Percentiles rank a stretch among this genome's conserved stretches.
phyloP scores from a whole-genome alignment of 1,139 yeast genomes.

The Geotrichum aggregatum region DNA sequence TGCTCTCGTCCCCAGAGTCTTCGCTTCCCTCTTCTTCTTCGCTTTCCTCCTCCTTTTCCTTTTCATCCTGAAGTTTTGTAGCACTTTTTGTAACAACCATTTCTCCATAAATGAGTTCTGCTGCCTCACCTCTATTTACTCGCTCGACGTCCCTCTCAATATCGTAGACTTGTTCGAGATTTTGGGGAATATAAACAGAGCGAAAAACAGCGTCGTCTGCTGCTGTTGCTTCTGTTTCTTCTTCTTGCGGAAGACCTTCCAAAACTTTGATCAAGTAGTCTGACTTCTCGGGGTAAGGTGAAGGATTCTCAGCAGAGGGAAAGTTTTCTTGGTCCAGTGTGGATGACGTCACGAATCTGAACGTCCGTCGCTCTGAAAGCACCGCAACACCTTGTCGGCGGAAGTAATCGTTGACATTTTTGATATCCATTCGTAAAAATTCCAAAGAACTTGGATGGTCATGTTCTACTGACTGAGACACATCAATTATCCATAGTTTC shows the following conservation, averaged over 20 bases:
- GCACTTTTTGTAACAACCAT: conserved; percentile 32
- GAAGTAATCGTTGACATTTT: conserved; percentile 88
- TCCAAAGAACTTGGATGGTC: conserved; percentile 97
- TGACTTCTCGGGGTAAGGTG: conserved; percentile 24
- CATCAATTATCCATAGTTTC: conserved; percentile 84
- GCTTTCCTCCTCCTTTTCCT: conserved; percentile 13
- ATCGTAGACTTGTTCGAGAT: conserved; percentile 46
- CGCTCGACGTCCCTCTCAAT: conserved; percentile 82
- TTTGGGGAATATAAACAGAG: conserved; percentile 76
- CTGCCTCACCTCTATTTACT: conserved; percentile 76
- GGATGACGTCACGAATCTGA: conserved; percentile 57
- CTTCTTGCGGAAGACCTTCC: conserved; percentile 37
- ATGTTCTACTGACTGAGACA: conserved; percentile 95
- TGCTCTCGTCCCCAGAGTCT: conserved; percentile 39
- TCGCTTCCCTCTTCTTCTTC: conserved; percentile 28
- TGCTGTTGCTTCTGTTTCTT: conserved; percentile 46
- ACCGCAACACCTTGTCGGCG: conserved; percentile 67
- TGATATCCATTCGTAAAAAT: conserved; percentile 94
- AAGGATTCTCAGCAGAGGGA: conserved; percentile 36
- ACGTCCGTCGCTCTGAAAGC: conserved; percentile 75
- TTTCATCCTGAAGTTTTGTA: conserved; percentile 24
- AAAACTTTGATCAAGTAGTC: conserved; percentile 31
- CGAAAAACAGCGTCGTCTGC: conserved; percentile 86
- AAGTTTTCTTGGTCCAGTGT: conserved; percentile 17
- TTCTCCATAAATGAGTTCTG: conserved; percentile 52